Evolutionary conservation across 2,329 filamentous ascomycete genomes (phyloP).

Genomic region (Shiraia sp.): DNA sequence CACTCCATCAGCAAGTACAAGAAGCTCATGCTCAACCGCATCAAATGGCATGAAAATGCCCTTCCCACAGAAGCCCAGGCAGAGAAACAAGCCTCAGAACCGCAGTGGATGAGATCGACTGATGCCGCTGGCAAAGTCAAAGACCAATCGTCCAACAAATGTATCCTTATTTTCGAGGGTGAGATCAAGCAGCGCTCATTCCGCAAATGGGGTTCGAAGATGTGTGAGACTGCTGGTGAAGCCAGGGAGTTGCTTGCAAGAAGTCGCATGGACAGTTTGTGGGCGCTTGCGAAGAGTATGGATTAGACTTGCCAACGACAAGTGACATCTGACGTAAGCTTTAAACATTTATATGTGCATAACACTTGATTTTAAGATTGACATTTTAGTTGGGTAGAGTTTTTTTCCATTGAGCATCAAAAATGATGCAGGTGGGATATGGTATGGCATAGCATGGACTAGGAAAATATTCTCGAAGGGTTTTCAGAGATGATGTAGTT

Average conservation of each 20-base stretch:
- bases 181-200: conserved; percentile 80
- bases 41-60: conserved; percentile 91
- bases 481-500: too few relatives aligned
- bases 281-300: conserved; percentile 78
- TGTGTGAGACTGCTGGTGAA: conserved; percentile 91
- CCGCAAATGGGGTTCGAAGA: conserved; percentile 80
- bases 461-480: too few relatives aligned
- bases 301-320: conserved; percentile 9
- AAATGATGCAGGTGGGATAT: too few relatives aligned
- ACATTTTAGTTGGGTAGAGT: background rate
- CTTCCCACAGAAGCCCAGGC: conserved; percentile 64
- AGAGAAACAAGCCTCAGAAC: conserved; percentile 64
- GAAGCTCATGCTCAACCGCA: conserved; percentile 90
- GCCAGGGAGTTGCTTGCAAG: conserved; percentile 79
- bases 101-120: conserved; percentile 76
- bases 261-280: conserved; percentile 93
- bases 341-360: too few relatives aligned
- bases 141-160: conserved; percentile 81
- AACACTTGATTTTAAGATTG: background rate
- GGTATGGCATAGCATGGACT: too few relatives aligned
- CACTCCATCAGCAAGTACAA: conserved; percentile 84
- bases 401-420: too few relatives aligned
- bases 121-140: conserved; percentile 78
- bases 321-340: background rate
- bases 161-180: conserved; percentile 86